These are phyloP conservation scores for Talaromyces sp. DNA, from an alignment of 2,329 filamentous ascomycete species.

Conservation along the genomic window DNA sequence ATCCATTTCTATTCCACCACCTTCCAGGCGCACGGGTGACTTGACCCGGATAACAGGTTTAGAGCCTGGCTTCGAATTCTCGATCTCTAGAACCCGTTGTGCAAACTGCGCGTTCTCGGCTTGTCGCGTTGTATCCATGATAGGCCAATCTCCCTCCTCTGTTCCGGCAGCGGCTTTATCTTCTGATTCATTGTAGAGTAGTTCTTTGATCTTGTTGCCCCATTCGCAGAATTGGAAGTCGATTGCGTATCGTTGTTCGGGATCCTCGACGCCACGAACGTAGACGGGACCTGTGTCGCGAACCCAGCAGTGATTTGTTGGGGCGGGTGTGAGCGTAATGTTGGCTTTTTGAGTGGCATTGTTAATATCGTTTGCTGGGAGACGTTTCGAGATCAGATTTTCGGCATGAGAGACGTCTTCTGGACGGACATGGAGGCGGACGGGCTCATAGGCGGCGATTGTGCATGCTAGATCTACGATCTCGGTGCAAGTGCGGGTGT, in stretches of 20 bases:
- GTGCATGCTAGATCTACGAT: slow-evolving; percentile 31
- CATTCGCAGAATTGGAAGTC: slow-evolving; percentile 29
- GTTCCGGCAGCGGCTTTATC: slow-evolving; percentile 12
- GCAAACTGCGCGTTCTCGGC: slow-evolving; percentile 24
- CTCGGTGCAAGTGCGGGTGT: slow-evolving; percentile 25
- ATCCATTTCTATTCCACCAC: slow-evolving; percentile 38
- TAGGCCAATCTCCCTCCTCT: slow-evolving; percentile 17
- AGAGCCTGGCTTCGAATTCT: slow-evolving; percentile 3
- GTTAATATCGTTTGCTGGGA: neutral
- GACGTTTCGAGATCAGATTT: slow-evolving; percentile 11
- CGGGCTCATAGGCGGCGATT: slow-evolving; percentile 36
- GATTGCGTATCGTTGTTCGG: slow-evolving; percentile 20
- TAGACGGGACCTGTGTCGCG: slow-evolving; percentile 36
- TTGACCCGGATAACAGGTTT: slow-evolving; percentile 13
- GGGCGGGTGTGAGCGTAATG: slow-evolving; percentile 20
- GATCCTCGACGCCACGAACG: slow-evolving; percentile 17
- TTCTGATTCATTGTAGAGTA: slow-evolving; percentile 15
- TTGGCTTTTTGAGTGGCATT: slow-evolving; percentile 5
- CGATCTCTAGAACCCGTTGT: slow-evolving; percentile 16
- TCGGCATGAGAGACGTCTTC: slow-evolving; percentile 24
- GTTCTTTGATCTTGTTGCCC: slow-evolving; percentile 22
- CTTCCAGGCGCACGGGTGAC: slow-evolving; percentile 31
- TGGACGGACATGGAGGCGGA: slow-evolving; percentile 31
- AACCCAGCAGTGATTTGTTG: slow-evolving; percentile 34
- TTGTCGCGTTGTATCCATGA: slow-evolving; percentile 11